A percentile compares a stretch with the other conserved stretches of the same genome.
Conservation (phyloP, 129 eudicot genomes). For the Centrapalus pauciflorus region DNA sequence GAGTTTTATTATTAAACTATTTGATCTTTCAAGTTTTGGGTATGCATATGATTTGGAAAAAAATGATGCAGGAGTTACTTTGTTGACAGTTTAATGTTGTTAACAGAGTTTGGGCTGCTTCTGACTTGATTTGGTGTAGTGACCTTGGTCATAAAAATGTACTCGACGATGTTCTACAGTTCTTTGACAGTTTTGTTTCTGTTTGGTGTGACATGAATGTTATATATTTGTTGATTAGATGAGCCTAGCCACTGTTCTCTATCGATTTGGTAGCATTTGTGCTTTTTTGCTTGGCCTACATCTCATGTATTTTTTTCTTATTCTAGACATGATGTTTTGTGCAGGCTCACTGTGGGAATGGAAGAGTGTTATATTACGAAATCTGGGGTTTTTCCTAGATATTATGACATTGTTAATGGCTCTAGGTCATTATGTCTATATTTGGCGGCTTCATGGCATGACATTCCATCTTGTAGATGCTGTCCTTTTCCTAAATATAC, state of each 20-base stretch:
- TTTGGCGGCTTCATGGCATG: constrained; percentile 99
- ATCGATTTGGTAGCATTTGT: not conserved
- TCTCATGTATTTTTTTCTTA: not conserved
- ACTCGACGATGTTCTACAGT: not conserved
- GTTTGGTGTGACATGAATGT: not conserved
- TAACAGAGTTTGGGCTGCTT: not conserved
- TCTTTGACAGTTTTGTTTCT: not conserved
- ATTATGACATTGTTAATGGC: constrained; percentile 92
- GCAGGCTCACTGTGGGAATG: constrained; percentile 88
- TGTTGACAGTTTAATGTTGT: not conserved
- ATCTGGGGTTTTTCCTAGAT: constrained; percentile 80
- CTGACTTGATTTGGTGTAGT: not conserved
- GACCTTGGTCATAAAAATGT: not conserved
- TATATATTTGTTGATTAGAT: not conserved
- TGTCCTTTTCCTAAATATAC: constrained; percentile 82
- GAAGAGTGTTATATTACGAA: constrained; percentile 72
- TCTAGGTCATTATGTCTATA: constrained; percentile 84
- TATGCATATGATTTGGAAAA: not conserved
- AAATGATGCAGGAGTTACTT: not conserved
- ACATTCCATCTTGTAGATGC: constrained; percentile 92
- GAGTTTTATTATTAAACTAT: not conserved
- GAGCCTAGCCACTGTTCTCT: no score
- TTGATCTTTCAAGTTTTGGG: not conserved
- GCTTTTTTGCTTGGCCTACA: not conserved
- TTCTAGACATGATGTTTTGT: constrained; percentile 10